phyloP scores from a whole-genome alignment of 2,329 filamentous ascomycete species.

The Aspergillus sergii region DNA sequence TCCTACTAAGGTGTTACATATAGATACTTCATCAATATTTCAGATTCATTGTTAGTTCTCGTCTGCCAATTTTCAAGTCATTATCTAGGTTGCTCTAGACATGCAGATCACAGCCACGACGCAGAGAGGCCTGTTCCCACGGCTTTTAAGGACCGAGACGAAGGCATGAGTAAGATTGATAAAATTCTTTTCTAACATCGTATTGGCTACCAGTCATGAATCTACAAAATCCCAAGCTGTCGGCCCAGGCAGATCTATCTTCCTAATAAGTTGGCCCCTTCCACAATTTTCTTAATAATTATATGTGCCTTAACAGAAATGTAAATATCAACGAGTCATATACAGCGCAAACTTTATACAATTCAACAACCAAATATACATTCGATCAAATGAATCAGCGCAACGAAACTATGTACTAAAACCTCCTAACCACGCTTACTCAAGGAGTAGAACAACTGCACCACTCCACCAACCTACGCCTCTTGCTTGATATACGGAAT shows the following conservation, averaged over 20 bases:
- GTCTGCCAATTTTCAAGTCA: background rate
- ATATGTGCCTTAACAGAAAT: too few relatives aligned
- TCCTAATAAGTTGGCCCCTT: too few relatives aligned
- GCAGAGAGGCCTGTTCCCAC: too few relatives aligned
- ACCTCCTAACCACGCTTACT: background rate
- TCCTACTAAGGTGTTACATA: background rate
- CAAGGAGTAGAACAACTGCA: background rate
- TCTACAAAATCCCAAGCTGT: too few relatives aligned
- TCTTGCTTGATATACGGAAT: slow-evolving; percentile 46
- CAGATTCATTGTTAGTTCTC: background rate
- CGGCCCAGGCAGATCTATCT: too few relatives aligned
- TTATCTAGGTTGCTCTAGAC: too few relatives aligned
- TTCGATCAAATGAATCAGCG: background rate
- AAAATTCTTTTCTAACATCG: too few relatives aligned
- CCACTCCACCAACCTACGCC: background rate
- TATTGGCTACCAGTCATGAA: too few relatives aligned
- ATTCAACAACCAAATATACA: background rate
- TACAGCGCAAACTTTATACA: background rate
- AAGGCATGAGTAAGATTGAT: too few relatives aligned
- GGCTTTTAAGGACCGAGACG: too few relatives aligned
- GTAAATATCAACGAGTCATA: background rate
- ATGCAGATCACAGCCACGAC: too few relatives aligned
- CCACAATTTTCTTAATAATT: too few relatives aligned
- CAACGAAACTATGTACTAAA: background rate
- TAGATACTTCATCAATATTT: background rate